Base-by-base conservation (phyloP, 1,139 yeast species). In the Scheffersomyces titani region DNA sequence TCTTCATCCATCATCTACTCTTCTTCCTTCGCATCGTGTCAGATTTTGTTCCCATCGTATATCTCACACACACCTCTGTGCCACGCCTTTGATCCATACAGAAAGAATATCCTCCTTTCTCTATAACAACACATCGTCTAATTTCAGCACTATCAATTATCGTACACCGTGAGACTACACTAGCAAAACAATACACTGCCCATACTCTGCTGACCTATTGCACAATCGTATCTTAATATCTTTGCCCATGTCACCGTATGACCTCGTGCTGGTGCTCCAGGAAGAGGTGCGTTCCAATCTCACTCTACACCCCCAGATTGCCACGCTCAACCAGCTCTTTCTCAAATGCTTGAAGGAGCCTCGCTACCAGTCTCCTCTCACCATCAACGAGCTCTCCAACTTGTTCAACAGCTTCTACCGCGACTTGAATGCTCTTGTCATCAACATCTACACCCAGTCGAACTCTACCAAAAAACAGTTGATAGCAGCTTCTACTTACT, bases 281-380 rank as follows among this genome's bases (percentile, higher is more conserved):
- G 52, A 59, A 11, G 67, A 63, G 52, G 64, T 61, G 53, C 48
- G 44, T 30, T 11, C 52, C 16, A 55, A 56, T 20, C 52, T 57
- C 9, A 61, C 56, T n/a, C 63, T 64, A 44, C 69, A 70, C 52
- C 65, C 69, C n/a, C 70, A 63, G 59, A 64, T 72, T 36, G 53
- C 61, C 45, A 64, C 65, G 44, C 62, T 76, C 46, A 69, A 72
- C 20, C 61, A 64, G 48, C 71, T 70, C 18, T 79, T 79, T 54
- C 61, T 75, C 44, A 69, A 67, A 56, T 78, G 78, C 57, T 69
- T 79, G 55, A 76, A 75, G 59, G 83, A 79, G 60, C 83, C 83
- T 3, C 69, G 83, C 22, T 79, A 72, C 60, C 82, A 75, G 62
- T 65, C 76, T 19, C 83, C 83, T 1, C 65, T 79, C 36, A 70